Base-by-base conservation (phyloP, 495 filamentous ascomycete genomes). In the Cairneyella variabilis region DNA sequence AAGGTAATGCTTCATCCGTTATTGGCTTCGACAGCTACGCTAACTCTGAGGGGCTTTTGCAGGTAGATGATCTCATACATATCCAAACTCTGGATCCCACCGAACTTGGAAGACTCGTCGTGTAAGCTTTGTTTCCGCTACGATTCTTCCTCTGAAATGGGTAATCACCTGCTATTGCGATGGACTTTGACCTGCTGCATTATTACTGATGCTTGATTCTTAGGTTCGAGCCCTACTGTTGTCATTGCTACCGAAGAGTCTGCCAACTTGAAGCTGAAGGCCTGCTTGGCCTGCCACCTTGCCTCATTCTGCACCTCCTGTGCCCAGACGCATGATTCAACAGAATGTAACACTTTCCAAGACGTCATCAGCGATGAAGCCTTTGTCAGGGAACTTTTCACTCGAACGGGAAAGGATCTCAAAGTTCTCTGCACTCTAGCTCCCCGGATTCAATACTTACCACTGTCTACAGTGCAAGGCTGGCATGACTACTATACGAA, bases 401-500 rank as follows among this genome's bases (percentile, higher is more conserved):
- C 16, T 6, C 30, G 25, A n/a, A 49, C 36, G 3, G 45, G 36
- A 43, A 49, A 49, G 37, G 44, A 17, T 36, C 50, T 23, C 12
- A 46, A 11, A 8, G 25, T 49, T 37, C 14, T 25, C 36, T 44
- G 27, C 20, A 56, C 45, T 16, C n/a, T 49, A 22, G 11, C 36
- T 32, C 45, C 45, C 18, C 41, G 45, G 30, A 49, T 42, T 42
- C 20, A 43, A 23, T 40, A 49, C 37, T 23, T 34, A 16, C 25
- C 44, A 50, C 53, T 56, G 36, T 56, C 53, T 34, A 39, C 45
- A n/a, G 45, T 25, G 25, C 22, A 41, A 17, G 38, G 40, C 20
- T 56, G 45, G 45, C 30, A 56, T 43, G 45, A 56, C 9, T 56
- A 56, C 37, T 56, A 42, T 32, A 49, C 45, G 9, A 49, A 17